Conservation (phyloP, 257 asterid species). For the Primulina tabacum region DNA sequence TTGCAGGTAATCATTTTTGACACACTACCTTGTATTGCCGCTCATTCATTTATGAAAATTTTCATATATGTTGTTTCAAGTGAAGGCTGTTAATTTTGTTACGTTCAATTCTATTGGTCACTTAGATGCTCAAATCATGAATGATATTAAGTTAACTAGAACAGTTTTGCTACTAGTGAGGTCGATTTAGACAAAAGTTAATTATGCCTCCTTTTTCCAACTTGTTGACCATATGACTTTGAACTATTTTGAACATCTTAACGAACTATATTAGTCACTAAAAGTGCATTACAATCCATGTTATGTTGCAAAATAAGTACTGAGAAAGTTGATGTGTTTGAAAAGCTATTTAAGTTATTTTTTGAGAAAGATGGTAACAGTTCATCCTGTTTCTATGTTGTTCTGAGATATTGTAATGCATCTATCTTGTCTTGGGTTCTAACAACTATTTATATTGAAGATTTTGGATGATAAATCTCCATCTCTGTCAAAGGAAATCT, state of each 20-base stretch:
- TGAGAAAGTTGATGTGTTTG: slow-evolving; percentile 5
- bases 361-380: neutral
- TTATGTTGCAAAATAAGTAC: neutral
- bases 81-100: neutral
- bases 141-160: neutral
- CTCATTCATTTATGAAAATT: neutral
- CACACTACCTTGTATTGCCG: neutral
- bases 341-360: neutral
- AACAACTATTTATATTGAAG: slow-evolving; percentile 35
- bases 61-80: too few species aligned
- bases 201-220: neutral
- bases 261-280: slow-evolving; percentile 2
- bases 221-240: slow-evolving; percentile 8
- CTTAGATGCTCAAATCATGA: too few species aligned
- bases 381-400: slow-evolving; percentile 9
- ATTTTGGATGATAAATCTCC: slow-evolving; percentile 98
- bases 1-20: slow-evolving; percentile 63
- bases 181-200: neutral
- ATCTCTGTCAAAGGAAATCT: slow-evolving; percentile 54
- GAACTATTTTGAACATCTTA: slow-evolving; percentile 9
- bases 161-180: slow-evolving; percentile 7
- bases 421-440: slow-evolving; percentile 20
- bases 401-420: slow-evolving; percentile 18
- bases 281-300: neutral
- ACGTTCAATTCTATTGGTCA: neutral